Evolutionary conservation across 192 early-diverging fungal genomes (phyloP), one percentile per base, ranked within the genome.

Genomic region (Dimargaris verticillata): DNA sequence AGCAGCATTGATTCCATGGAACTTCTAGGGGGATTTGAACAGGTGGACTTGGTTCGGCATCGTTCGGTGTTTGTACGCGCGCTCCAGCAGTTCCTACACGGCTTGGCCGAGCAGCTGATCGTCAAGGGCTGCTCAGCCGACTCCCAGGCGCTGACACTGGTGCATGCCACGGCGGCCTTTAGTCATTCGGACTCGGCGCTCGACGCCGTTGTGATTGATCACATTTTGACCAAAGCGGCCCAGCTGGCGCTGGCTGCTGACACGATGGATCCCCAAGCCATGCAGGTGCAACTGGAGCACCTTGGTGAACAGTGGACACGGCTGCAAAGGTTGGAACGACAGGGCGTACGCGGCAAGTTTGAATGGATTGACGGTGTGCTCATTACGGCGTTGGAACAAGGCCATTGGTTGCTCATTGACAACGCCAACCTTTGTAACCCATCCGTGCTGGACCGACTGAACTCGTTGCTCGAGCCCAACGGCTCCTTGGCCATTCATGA

Each of bases 361-460:
- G 95, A 99, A 66, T 99, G 95, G 95, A 86, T 95, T 52, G 95
- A 99, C 70, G 92, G 93, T 44, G 80, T 87, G 5, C 75, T 99
- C 6, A 86, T 99, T 28, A 80, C 88, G 33, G 92, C 95, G 5
- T 60, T 99, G 15, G 83, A 91, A 60, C 74, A 88, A 52, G 95
- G 93, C 1, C 76, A 89, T 61, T 99, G 95, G 95, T 72, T 97
- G 25, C 68, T 96, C 29, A 80, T 99, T 42, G 95, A 99, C 68
- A 93, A 94, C 63, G 93, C 91, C 41, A 99, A 99, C 62, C 69
- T 95, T 49, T 97, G 95, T 64, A 90, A 87, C 62, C 83, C 95
- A 3, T 87, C 89, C 18, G 91, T 99, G 38, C 76, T 99, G 50
- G 95, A 99, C 72, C 85, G 95, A 13, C 77, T 99, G 33, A 99